Percentiles rank a stretch among this genome's conserved stretches.
These are phyloP conservation scores for Aspergillus vadensis DNA, from an alignment of 2,329 filamentous ascomycete species.

Conservation along the genomic window DNA sequence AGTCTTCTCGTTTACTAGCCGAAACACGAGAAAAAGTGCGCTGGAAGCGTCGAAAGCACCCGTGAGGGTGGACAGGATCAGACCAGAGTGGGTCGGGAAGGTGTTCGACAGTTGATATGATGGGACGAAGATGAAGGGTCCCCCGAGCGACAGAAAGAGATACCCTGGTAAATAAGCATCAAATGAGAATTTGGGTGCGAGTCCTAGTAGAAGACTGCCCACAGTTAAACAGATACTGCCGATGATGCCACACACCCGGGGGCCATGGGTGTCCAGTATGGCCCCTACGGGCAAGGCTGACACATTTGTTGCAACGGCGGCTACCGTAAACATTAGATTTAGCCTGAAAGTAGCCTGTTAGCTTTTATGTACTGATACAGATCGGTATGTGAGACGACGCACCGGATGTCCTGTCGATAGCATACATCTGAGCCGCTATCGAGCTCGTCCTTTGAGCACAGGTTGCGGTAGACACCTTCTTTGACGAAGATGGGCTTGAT, in stretches of 20 bases:
- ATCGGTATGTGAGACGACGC: constrained; percentile 12
- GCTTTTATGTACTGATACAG: not conserved
- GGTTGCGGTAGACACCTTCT: constrained; percentile 70
- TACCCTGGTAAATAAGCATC: constrained; percentile 77
- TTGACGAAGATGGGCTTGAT: constrained; percentile 76
- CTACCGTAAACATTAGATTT: constrained; percentile 91
- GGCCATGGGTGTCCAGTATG: constrained; percentile 80
- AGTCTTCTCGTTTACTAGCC: constrained; percentile 66
- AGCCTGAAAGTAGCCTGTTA: constrained; percentile 48
- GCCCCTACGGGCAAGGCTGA: constrained; percentile 82
- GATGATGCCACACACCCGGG: constrained; percentile 71
- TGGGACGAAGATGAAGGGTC: constrained; percentile 79
- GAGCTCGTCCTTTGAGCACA: constrained; percentile 60
- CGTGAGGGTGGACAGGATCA: constrained; percentile 78
- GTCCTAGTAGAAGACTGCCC: constrained; percentile 74
- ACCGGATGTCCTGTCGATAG: constrained; percentile 60
- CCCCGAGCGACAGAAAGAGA: constrained; percentile 73
- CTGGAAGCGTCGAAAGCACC: constrained; percentile 83
- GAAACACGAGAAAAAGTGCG: constrained; percentile 74
- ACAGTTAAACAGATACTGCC: constrained; percentile 68
- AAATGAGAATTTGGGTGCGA: constrained; percentile 64
- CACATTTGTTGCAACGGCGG: constrained; percentile 84
- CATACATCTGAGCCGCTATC: constrained; percentile 55
- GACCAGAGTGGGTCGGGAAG: constrained; percentile 73
- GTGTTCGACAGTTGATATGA: constrained; percentile 84